Percentiles rank a stretch among this genome's conserved stretches.
These are phyloP conservation scores for Heritiera fomes DNA, from an alignment of 345 rosid genomes.

Conservation along the genomic window DNA sequence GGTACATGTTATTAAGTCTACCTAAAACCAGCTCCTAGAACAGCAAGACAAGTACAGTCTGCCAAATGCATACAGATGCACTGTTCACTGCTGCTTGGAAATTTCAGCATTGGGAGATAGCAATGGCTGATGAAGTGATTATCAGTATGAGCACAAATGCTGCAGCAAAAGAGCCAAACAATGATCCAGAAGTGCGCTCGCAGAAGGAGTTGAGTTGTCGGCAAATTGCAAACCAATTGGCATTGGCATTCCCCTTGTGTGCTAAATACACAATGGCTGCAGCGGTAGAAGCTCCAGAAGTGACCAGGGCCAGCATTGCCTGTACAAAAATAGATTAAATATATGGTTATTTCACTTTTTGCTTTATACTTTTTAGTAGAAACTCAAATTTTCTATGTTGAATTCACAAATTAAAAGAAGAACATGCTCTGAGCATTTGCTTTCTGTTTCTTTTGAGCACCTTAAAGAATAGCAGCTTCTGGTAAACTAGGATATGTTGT, in stretches of 20 bases:
- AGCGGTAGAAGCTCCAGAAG: constrained; percentile 56
- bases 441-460: background rate
- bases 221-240: constrained; percentile 71
- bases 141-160: constrained; percentile 39
- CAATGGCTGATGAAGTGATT: constrained; percentile 47
- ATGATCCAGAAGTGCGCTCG: constrained; percentile 53
- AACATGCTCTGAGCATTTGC: background rate
- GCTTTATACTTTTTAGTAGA: background rate
- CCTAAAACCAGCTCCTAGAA: background rate
- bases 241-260: constrained; percentile 45
- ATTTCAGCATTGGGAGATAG: constrained; percentile 39
- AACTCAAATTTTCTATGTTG: background rate
- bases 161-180: constrained; percentile 65
- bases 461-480: background rate
- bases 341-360: background rate
- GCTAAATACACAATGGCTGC: constrained; percentile 52
- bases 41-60: background rate
- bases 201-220: constrained; percentile 60
- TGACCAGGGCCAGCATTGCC: constrained; percentile 46
- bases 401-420: background rate
- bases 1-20: too few species aligned
- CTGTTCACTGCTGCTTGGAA: background rate
- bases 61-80: background rate
- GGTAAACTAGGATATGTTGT: background rate
- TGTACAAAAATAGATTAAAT: constrained; percentile 15